Evolutionary conservation across 208 protist species (phyloP).

Genomic region (Acanthamoeba lugdunensis): DNA sequence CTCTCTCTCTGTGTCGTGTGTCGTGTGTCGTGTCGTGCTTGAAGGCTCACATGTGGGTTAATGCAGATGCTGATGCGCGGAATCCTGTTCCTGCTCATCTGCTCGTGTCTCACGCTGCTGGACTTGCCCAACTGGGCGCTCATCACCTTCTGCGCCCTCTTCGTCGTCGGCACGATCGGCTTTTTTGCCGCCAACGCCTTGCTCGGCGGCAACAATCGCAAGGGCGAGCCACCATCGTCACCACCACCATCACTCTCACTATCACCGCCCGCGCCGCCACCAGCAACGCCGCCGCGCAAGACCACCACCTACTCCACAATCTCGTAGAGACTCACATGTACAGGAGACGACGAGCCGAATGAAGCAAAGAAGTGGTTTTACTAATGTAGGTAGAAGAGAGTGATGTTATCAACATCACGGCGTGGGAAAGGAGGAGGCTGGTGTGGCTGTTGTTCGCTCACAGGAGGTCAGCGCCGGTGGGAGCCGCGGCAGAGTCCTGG

Average conservation of each 20-base stretch:
- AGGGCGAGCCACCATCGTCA: too few species aligned
- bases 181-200: background rate
- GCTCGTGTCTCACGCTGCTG: conserved; percentile 25
- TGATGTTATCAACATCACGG: too few species aligned
- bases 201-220: background rate
- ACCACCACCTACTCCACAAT: too few species aligned
- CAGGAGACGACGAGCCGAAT: too few species aligned
- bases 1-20: too few species aligned
- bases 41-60: background rate
- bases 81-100: conserved; percentile 1
- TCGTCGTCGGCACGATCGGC: background rate
- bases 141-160: background rate
- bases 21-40: background rate
- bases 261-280: background rate
- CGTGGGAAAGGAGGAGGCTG: too few species aligned
- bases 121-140: conserved; percentile 36
- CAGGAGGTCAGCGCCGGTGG: background rate
- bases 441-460: background rate
- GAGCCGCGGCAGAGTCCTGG: background rate
- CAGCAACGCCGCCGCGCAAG: too few species aligned
- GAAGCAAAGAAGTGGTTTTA: too few species aligned
- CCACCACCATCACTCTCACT: too few species aligned
- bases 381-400: too few species aligned
- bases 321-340: too few species aligned
- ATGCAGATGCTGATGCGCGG: conserved; percentile 27